These are phyloP conservation scores for Phytophthora chlamydospora DNA, from an alignment of 352 stramenopile genomes.

Conservation along the genomic window DNA sequence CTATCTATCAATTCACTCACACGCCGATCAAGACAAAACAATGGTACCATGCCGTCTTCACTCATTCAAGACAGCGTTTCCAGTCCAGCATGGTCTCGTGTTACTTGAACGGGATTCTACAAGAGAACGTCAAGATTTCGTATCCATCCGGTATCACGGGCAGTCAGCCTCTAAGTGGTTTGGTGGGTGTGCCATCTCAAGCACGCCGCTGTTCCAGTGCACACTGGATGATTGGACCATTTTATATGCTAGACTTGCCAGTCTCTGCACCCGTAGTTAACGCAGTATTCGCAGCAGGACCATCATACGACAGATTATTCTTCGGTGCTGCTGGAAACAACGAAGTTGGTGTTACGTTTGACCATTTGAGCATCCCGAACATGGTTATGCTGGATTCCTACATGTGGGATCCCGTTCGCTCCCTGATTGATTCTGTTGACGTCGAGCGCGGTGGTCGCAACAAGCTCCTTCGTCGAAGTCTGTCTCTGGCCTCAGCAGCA, in stretches of 20 bases:
- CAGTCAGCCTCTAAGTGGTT: slow-evolving; percentile 60
- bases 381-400: slow-evolving; percentile 66
- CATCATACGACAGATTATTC: slow-evolving; percentile 65
- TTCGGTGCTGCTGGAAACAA: slow-evolving; percentile 52
- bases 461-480: slow-evolving; percentile 57
- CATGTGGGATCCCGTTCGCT: slow-evolving; percentile 67
- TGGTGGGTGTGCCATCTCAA: slow-evolving; percentile 67
- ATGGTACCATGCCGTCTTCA: slow-evolving; percentile 67
- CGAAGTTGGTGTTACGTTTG: slow-evolving; percentile 55
- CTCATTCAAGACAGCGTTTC: slow-evolving; percentile 71
- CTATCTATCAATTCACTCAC: slow-evolving; percentile 65
- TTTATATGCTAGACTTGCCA: slow-evolving; percentile 72
- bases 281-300: slow-evolving; percentile 57
- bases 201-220: slow-evolving; percentile 46
- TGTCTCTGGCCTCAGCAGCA: slow-evolving; percentile 64
- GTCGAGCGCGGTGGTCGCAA: slow-evolving; percentile 47
- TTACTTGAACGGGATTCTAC: slow-evolving; percentile 67
- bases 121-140: slow-evolving; percentile 75
- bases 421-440: slow-evolving; percentile 75
- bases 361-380: slow-evolving; percentile 55
- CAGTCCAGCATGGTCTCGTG: slow-evolving; percentile 68
- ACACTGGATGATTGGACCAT: slow-evolving; percentile 60
- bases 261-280: slow-evolving; percentile 58
- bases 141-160: slow-evolving; percentile 61
- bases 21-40: slow-evolving; percentile 35